Evolutionary conservation across 768 basidiomycete genomes (phyloP), one percentile per base, ranked within the genome.

Genomic region (Astraeus odoratus): DNA sequence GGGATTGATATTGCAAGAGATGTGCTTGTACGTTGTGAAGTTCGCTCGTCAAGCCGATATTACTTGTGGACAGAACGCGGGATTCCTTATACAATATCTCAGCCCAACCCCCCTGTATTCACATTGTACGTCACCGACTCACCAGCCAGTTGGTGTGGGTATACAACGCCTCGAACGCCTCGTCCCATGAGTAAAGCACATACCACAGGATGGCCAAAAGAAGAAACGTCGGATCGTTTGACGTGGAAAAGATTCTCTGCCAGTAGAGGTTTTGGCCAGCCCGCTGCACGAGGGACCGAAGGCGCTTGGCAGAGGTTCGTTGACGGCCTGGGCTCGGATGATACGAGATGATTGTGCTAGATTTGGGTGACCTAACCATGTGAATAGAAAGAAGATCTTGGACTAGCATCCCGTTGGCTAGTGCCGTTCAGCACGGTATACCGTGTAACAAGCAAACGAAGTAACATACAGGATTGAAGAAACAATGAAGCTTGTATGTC

Each of bases 1-100:
- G 70, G 7, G 72, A 70, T 12, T 69, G 67, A 55, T 78, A 78
- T 48, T 80, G 75, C 23, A 80, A 59, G 4, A 81, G 61, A 55
- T 80, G 76, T 0, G 80, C 80, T 38, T 77, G 75, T 18, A 80
- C 55, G 46, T 73, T 68, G 55, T 80, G 77, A 16, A 81, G 63
- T 51, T 80, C 74, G 19, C 71, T 72, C 3, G 78, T 78, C 18
- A 74, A 57, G 3, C 51, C 36, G 23, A 62, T 66, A 37, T 70
- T 67, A 49, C 62, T 65, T 10, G 64, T 69, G 1, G 39, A 50
- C 29, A 68, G 57, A 3, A 71, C 69, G 7, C 60, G 47, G 3
- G 67, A 57, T 70, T 80, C 78, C 76, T 79, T 40, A 41, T 29
- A 41, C 1, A 1, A 29, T 36, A 7, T 19, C n/a, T n/a, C n/a